phyloP scores from a whole-genome alignment of 306 rosid species.

The Vigna angularis region DNA sequence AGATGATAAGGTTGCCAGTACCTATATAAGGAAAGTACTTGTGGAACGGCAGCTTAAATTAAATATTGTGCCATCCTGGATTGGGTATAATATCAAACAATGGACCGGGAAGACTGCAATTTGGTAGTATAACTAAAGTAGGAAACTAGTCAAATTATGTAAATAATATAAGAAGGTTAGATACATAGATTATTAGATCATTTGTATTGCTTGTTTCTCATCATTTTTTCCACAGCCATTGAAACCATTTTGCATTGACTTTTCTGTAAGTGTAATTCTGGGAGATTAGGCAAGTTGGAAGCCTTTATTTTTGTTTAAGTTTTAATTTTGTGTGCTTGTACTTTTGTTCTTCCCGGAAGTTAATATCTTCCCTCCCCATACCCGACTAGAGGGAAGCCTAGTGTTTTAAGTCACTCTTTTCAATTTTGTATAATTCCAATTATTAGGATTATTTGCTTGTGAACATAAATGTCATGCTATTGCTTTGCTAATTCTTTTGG shows the following conservation, averaged over 20 bases:
- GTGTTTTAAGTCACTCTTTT: neutral
- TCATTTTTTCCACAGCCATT: neutral
- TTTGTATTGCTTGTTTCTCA: neutral
- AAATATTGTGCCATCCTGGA: constrained; percentile 1
- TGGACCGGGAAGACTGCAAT: neutral
- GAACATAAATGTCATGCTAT: constrained; percentile 4
- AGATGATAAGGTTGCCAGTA: neutral
- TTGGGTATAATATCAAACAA: neutral
- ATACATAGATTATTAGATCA: neutral
- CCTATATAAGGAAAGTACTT: neutral
- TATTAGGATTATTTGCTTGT: no score
- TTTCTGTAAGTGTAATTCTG: neutral
- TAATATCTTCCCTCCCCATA: neutral
- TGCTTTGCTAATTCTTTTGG: constrained; percentile 14
- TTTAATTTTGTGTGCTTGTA: neutral
- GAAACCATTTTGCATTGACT: neutral
- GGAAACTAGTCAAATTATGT: neutral
- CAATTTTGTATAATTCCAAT: no score
- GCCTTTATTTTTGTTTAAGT: neutral
- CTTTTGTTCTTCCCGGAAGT: neutral
- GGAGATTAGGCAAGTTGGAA: neutral
- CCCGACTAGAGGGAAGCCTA: neutral
- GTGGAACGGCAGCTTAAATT: neutral
- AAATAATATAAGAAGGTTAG: neutral
- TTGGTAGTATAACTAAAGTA: neutral